Evolutionary conservation across 257 asterid genomes (phyloP), one percentile per base, ranked within the genome.

Genomic region (Ballota nigra): DNA sequence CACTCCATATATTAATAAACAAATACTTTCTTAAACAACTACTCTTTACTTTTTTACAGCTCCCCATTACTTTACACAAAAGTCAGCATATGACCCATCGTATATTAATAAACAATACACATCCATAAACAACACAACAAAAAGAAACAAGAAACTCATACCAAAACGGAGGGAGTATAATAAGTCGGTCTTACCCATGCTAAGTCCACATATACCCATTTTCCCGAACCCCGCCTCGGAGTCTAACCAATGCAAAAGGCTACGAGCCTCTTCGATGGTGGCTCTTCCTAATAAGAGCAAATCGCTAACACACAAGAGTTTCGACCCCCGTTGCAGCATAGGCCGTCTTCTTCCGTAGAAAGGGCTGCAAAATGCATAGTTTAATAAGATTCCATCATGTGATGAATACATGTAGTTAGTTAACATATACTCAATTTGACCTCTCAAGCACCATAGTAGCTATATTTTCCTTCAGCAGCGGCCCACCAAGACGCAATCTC

Each of bases 371-470:
- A 52, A 79, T 52, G 40, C 19, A 68, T 40, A 36, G 26, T 67
- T 59, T 9, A 78, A 38, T 75, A 38, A 80, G 65, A 73, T 57
- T 22, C 55, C 56, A 73, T 8, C 28, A 47, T 23, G 20, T 13
- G 38, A 78, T 24, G 38, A 76, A 49, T 71, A 51, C 36, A 58
- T 23, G 31, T 19, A 51, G 51, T 53, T 63, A 26, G 66, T 70
- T 53, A 61, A 63, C 33, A 66, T 45, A 67, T 41, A 40, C 43
- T 59, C 10, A 23, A 31, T 38, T 22, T 64, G 59, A 94, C 99
- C 99, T 94, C 86, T 94, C 98, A 4, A 94, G 97, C 76, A 94
- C 98, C 99, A 94, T 85, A 13, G 99, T 91, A 74, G 98, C 98
- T 79, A 91, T 89, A 82, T 94, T 94, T 72, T 91, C 92, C 83